A percentile compares a stretch with the other conserved stretches of the same genome.
phyloP scores from a whole-genome alignment of 208 protist species.

The Trichomonas tenax region DNA sequence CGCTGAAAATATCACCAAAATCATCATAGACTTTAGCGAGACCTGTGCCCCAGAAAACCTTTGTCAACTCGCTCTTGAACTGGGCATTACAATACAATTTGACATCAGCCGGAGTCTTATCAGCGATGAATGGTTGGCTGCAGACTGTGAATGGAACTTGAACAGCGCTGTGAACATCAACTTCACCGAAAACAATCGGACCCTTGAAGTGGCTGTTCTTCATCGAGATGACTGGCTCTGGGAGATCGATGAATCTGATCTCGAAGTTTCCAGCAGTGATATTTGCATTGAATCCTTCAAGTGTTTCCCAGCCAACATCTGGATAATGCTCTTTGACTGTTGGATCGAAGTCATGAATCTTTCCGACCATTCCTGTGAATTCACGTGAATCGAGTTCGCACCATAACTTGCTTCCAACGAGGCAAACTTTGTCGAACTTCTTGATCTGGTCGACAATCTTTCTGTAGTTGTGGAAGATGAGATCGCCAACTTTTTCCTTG shows the following conservation, averaged over 20 bases:
- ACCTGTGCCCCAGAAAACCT: not conserved
- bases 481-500: not conserved
- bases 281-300: not conserved
- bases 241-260: not conserved
- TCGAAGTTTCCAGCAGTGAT: too few relatives aligned
- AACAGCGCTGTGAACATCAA: not conserved
- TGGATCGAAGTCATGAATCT: not conserved
- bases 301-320: conserved; percentile 1
- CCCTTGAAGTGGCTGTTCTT: not conserved
- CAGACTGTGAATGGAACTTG: not conserved
- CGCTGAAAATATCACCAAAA: not conserved
- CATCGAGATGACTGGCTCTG: not conserved
- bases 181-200: not conserved
- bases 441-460: not conserved
- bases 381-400: not conserved
- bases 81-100: not conserved
- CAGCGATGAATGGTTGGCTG: not conserved
- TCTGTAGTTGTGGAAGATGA: not conserved
- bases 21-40: not conserved
- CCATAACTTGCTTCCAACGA: not conserved
- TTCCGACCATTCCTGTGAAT: not conserved
- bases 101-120: not conserved
- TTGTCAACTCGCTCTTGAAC: not conserved
- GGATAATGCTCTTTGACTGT: not conserved
- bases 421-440: not conserved